phyloP scores from a whole-genome alignment of 148 eudicot genomes.

The Rhododendron kiyosumense region DNA sequence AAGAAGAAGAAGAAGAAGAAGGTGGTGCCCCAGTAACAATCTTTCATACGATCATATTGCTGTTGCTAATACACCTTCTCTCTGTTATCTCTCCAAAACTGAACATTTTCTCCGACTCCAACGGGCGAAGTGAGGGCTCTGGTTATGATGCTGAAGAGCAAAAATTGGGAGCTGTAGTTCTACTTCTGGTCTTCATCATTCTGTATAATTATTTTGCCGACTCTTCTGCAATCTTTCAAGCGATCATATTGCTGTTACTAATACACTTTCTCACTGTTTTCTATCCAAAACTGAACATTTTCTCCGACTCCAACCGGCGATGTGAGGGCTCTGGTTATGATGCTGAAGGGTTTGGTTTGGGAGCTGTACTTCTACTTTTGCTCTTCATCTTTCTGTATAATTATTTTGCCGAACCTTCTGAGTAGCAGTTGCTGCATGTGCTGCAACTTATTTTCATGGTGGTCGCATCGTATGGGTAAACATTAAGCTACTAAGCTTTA shows the following conservation, averaged over 20 bases:
- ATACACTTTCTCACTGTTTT: slow-evolving; percentile 13
- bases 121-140: not conserved
- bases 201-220: no score
- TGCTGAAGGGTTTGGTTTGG: not conserved
- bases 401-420: not conserved
- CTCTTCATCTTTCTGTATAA: no score
- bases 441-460: not conserved
- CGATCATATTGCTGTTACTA: slow-evolving; percentile 7
- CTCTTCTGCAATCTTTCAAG: slow-evolving; percentile 11
- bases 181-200: no score
- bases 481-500: not conserved
- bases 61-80: slow-evolving; percentile 16
- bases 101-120: not conserved
- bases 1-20: not conserved
- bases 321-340: not conserved
- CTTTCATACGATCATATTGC: slow-evolving; percentile 14
- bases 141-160: not conserved
- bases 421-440: not conserved
- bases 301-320: not conserved
- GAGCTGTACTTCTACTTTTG: no score
- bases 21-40: slow-evolving; percentile 1
- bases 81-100: slow-evolving; percentile 4
- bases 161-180: no score
- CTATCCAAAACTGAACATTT: not conserved
- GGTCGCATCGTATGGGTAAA: not conserved